These are phyloP conservation scores for Trichoderma koningii DNA, from an alignment of 2,329 filamentous ascomycete genomes.

Conservation along the genomic window DNA sequence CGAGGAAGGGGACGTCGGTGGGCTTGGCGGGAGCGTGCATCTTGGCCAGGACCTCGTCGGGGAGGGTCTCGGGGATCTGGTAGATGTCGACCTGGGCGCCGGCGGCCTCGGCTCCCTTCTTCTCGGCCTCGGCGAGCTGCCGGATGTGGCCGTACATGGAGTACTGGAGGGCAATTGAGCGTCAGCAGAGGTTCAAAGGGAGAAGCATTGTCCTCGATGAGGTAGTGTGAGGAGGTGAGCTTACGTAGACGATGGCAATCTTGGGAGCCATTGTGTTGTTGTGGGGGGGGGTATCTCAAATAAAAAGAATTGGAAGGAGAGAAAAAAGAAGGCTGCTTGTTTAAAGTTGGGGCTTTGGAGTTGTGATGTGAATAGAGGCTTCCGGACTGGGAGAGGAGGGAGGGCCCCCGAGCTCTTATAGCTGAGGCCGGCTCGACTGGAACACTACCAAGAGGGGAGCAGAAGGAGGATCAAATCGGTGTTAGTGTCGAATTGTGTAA, in stretches of 20 bases:
- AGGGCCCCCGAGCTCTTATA: slow-evolving; percentile 33
- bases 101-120: slow-evolving; percentile 83
- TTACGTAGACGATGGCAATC: slow-evolving; percentile 86
- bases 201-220: neutral
- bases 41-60: slow-evolving; percentile 79
- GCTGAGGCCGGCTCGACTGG: slow-evolving; percentile 20
- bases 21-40: slow-evolving; percentile 86
- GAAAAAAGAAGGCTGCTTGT: slow-evolving; percentile 13
- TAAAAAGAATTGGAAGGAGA: slow-evolving; percentile 6
- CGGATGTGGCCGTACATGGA: slow-evolving; percentile 92
- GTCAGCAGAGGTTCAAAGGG: neutral
- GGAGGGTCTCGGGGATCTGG: slow-evolving; percentile 88
- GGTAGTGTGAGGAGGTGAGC: slow-evolving; percentile 41
- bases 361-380: slow-evolving; percentile 3
- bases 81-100: slow-evolving; percentile 80
- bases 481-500: slow-evolving; percentile 7
- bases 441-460: neutral
- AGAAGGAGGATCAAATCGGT: slow-evolving; percentile 9
- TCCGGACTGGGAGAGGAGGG: slow-evolving; percentile 19
- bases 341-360: neutral
- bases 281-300: slow-evolving; percentile 16
- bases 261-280: slow-evolving; percentile 75
- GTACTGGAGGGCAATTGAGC: slow-evolving; percentile 59
- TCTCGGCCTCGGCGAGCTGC: slow-evolving; percentile 83
- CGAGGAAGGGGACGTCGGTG: slow-evolving; percentile 63